phyloP scores from a whole-genome alignment of 768 basidiomycete species.

The Steccherinum ochraceum region DNA sequence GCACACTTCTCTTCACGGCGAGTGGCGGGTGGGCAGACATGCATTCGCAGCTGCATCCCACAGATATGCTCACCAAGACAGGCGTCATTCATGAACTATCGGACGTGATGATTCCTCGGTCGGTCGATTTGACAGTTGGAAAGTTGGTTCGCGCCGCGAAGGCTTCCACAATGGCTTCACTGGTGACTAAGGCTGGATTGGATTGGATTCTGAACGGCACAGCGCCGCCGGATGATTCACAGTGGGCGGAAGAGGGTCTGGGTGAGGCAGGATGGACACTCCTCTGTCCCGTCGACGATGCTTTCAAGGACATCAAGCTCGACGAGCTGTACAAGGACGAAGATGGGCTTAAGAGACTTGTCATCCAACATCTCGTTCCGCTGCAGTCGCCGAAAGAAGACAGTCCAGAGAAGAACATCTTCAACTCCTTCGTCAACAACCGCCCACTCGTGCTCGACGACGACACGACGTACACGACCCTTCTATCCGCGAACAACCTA shows the following conservation, averaged over 20 bases:
- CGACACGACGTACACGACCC: slow-evolving; percentile 66
- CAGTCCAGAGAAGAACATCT: slow-evolving; percentile 9
- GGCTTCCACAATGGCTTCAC: slow-evolving; percentile 79
- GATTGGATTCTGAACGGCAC: slow-evolving; percentile 90
- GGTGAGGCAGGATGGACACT: slow-evolving; percentile 71
- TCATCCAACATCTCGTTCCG: slow-evolving; percentile 73
- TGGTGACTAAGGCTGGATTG: slow-evolving; percentile 80
- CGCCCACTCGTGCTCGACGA: slow-evolving; percentile 69
- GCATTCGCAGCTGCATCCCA: slow-evolving; percentile 50
- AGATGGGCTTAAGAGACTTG: slow-evolving; percentile 49
- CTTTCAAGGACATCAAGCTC: slow-evolving; percentile 83
- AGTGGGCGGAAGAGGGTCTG: slow-evolving; percentile 50
- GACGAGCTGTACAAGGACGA: slow-evolving; percentile 60
- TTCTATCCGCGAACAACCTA: slow-evolving; percentile 48
- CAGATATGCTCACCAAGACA: slow-evolving; percentile 74
- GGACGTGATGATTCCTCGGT: slow-evolving; percentile 80
- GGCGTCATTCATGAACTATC: slow-evolving; percentile 90
- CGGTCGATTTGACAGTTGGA: slow-evolving; percentile 79
- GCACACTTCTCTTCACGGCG: slow-evolving; percentile 41
- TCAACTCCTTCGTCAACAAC: slow-evolving; percentile 50
- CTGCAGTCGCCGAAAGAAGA: slow-evolving; percentile 21
- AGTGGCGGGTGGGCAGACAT: slow-evolving; percentile 79
- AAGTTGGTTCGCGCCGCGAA: slow-evolving; percentile 89
- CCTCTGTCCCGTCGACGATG: slow-evolving; percentile 86
- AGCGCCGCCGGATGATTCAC: slow-evolving; percentile 62